Base-by-base conservation (phyloP, 2,329 filamentous ascomycete species). In the Arthrobotrys entomopaga region DNA sequence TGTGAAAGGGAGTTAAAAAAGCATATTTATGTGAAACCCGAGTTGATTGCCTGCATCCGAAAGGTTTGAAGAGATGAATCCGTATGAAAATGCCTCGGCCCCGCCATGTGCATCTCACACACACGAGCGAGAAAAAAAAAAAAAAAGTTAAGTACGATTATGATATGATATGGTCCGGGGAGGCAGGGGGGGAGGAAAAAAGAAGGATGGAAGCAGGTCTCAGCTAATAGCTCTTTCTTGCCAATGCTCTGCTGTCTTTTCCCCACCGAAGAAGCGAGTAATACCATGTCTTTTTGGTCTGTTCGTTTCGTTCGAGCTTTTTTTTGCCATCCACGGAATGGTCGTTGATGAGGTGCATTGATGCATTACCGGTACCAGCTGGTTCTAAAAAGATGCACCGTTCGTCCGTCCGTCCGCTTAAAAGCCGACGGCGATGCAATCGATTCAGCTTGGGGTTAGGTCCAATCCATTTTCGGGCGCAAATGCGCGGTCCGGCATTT, bases 81-180 rank as follows among this genome's bases (percentile, higher is more conserved):
- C 29, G 22, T 65, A 65, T 72, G 42, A 65, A 72, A 65, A 65
- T 73, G 69, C 69, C 69, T 73, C 69, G 69, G 69, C 24, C 24
- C 24, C 24, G 24, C 24, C 24, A 26, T 26, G 24, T 26, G 24
- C 24, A 26, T 26, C 24, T 26, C 24, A 26, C 24, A 26, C 24
- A 26, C 24, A 7, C 24, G 61, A 66, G 42, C 60, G 40, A 50
- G 48, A 48, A 34, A 19, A 16, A 50, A 19, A 13, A 40, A 52
- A 65, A 65, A n/a, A n/a, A n/a, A n/a, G n/a, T n/a, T n/a, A n/a
- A 66, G 69, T 73, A 73, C 61, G 69, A 73, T 73, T 73, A 73
- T 73, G 69, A 73, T 66, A 65, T 73, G 69, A 73, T 73, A 66
- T 38, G 26, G 50, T 15, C 40, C 13, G n/a, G n/a, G n/a, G n/a